These are phyloP conservation scores for Xylaria sp. DNA, from an alignment of 2,329 filamentous ascomycete genomes.

Conservation along the genomic window DNA sequence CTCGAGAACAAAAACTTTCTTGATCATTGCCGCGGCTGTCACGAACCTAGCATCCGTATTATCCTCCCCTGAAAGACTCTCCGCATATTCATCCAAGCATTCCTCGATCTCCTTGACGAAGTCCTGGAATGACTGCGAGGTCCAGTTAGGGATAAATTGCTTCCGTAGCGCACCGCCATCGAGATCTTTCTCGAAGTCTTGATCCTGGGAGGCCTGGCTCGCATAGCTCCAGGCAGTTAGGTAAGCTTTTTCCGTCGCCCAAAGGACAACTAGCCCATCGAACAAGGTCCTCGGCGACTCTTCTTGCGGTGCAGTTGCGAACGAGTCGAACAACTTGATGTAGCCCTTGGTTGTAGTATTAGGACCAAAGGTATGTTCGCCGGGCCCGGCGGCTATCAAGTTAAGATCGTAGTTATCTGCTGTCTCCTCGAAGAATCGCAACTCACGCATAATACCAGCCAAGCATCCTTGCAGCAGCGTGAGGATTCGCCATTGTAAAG, in stretches of 20 bases:
- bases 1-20: slow-evolving; percentile 65
- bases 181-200: slow-evolving; percentile 55
- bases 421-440: slow-evolving; percentile 47
- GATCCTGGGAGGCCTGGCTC: slow-evolving; percentile 41
- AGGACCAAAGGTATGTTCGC: slow-evolving; percentile 39
- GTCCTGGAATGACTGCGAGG: slow-evolving; percentile 66
- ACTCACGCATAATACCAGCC: slow-evolving; percentile 43
- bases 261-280: slow-evolving; percentile 77
- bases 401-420: slow-evolving; percentile 44
- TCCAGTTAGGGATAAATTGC: slow-evolving; percentile 77
- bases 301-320: slow-evolving; percentile 32
- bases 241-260: slow-evolving; percentile 77
- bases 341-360: slow-evolving; percentile 43
- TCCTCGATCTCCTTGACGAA: slow-evolving; percentile 54
- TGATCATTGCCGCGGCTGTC: slow-evolving; percentile 58
- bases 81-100: slow-evolving; percentile 48
- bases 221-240: slow-evolving; percentile 68
- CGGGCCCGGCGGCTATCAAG: slow-evolving; percentile 36
- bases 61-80: slow-evolving; percentile 41
- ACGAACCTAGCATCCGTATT: slow-evolving; percentile 51
- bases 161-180: slow-evolving; percentile 72
- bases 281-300: slow-evolving; percentile 52
- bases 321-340: slow-evolving; percentile 48
- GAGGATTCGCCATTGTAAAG: slow-evolving; percentile 45
- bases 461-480: slow-evolving; percentile 45